These are phyloP conservation scores for Claviceps cyperi DNA, from an alignment of 2,329 filamentous ascomycete genomes.

Conservation along the genomic window DNA sequence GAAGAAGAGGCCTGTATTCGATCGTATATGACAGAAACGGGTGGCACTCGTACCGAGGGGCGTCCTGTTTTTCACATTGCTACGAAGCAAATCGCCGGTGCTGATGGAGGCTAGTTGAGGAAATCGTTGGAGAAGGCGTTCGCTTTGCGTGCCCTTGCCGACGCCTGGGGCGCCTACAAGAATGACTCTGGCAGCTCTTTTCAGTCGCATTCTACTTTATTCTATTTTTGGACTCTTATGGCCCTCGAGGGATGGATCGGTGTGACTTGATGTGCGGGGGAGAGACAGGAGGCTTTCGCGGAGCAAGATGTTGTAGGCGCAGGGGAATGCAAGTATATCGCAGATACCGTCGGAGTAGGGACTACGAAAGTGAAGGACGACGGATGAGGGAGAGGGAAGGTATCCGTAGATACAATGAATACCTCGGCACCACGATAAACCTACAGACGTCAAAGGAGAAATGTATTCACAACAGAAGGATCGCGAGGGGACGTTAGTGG, in stretches of 20 bases:
- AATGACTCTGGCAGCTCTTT: constrained; percentile 78
- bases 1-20: background rate
- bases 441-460: no score
- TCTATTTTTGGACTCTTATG: constrained; percentile 10
- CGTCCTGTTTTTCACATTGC: constrained; percentile 83
- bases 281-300: background rate
- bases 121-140: constrained; percentile 73
- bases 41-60: constrained; percentile 50
- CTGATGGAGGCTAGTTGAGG: constrained; percentile 83
- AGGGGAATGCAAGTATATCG: no score
- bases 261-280: background rate
- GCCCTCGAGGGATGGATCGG: background rate
- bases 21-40: background rate
- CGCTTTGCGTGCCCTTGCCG: constrained; percentile 91
- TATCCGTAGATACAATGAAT: no score
- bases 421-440: no score
- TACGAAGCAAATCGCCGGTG: constrained; percentile 80
- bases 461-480: no score
- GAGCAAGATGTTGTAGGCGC: no score
- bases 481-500: no score
- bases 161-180: constrained; percentile 92
- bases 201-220: constrained; percentile 54
- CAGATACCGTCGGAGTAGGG: no score
- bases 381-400: no score
- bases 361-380: no score